Base-by-base conservation (phyloP, 2,329 filamentous ascomycete species). In the Penicillium sp. region DNA sequence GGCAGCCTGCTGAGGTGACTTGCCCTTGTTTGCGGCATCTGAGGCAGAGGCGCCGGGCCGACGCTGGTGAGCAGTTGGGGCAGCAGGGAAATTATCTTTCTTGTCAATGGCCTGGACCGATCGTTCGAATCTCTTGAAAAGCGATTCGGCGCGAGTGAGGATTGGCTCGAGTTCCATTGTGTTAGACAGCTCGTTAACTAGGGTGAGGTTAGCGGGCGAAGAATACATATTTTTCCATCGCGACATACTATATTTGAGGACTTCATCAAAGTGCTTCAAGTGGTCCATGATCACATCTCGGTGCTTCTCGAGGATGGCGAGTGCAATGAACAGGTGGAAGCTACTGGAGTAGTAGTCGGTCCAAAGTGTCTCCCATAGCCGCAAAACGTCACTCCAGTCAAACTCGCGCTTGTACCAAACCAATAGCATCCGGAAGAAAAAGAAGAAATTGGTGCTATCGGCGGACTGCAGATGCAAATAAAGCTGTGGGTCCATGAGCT, bases 401-500 rank as follows among this genome's bases (percentile, higher is more conserved):
- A 99, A 99, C 74, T 99, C 94, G 45, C 94, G 88, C 79, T 99
- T 99, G 75, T 94, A 99, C 94, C 94, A 99, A 9, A 99, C 94
- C 1, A 99, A 81, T 32, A 99, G 81, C 94, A 97, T 97, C 56
- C 94, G 90, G 84, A 97, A 99, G 80, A 99, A 97, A 80, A 99
- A 99, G 77, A 99, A 99, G 75, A 99, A 99, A 73, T 99, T 99
- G 22, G 94, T 99, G 67, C 90, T 95, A 67, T 99, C 95, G 18
- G 92, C 90, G 14, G 84, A 87, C 72, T 96, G 86, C 0, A 99
- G 84, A 66, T 99, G 94, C 2, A 90, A 81, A 75, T 97, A 97
- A 7, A 99, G 85, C 70, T 92, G 90, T 0, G 95, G 94, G 63
- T 99, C 94, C 86, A 99, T 92, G 54, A 99, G 90, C 70, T 96